These are phyloP conservation scores for Porphyra umbilicalis DNA, from an alignment of 31 red algal genomes.

Conservation along the genomic window DNA sequence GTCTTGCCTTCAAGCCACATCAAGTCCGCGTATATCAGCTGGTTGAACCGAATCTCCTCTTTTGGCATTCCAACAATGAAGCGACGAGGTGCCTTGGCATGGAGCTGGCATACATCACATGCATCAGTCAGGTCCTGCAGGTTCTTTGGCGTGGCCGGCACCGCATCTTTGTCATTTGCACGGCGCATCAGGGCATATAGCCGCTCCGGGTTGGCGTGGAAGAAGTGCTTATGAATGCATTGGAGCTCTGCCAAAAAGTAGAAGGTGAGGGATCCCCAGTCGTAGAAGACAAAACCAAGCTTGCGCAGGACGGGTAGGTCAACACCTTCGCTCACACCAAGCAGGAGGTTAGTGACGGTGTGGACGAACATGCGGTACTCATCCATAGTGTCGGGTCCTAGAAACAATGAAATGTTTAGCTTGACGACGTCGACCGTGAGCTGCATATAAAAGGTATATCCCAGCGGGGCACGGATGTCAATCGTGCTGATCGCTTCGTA, in stretches of 20 bases:
- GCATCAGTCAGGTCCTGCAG: neutral
- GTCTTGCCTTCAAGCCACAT: slow-evolving; percentile 2
- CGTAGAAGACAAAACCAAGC: neutral
- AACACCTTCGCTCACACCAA: neutral
- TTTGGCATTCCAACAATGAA: slow-evolving; percentile 9
- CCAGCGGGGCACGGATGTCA: too few relatives aligned
- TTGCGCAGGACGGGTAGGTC: neutral
- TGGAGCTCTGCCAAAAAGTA: neutral
- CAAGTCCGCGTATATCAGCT: slow-evolving; percentile 9
- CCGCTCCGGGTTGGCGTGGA: neutral
- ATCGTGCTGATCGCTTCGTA: too few relatives aligned
- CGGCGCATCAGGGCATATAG: neutral
- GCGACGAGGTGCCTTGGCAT: neutral
- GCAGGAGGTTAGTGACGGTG: neutral
- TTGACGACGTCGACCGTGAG: slow-evolving; percentile 4
- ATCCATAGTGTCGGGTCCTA: slow-evolving; percentile 8
- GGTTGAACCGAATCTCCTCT: slow-evolving; percentile 9
- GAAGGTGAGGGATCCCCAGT: neutral
- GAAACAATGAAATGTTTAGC: neutral
- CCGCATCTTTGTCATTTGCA: neutral
- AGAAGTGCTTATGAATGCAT: neutral
- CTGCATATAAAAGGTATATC: neutral
- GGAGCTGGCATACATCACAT: slow-evolving; percentile 3
- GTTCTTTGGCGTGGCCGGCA: neutral
- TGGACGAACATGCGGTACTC: neutral